Evolutionary conservation across 2,329 filamentous ascomycete genomes (phyloP).

Genomic region (Fusarium pilosicola): DNA sequence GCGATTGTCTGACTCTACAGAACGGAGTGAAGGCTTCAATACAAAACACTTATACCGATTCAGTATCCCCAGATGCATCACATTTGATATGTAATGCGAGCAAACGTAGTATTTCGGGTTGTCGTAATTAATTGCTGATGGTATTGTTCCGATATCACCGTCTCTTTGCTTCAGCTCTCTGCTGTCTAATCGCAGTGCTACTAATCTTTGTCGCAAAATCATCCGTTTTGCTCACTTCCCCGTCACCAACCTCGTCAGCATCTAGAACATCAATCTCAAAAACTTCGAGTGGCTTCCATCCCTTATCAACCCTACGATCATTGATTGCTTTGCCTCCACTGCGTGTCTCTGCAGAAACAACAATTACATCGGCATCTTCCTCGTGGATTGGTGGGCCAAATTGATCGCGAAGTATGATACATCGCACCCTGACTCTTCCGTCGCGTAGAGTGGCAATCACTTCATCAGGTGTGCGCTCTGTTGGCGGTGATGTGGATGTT

Average conservation of each 20-base stretch:
- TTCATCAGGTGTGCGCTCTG: slow-evolving; percentile 40
- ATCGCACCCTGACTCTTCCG: slow-evolving; percentile 73
- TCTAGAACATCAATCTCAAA: slow-evolving; percentile 93
- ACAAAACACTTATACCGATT: not conserved
- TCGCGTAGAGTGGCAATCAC: slow-evolving; percentile 64
- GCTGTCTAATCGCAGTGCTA: slow-evolving; percentile 59
- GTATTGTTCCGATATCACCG: not conserved
- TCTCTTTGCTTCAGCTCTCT: not conserved
- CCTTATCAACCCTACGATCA: slow-evolving; percentile 77
- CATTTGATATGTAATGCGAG: not conserved
- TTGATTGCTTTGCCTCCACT: slow-evolving; percentile 88
- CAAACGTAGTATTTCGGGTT: accelerated
- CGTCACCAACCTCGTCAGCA: slow-evolving; percentile 53
- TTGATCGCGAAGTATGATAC: slow-evolving; percentile 85
- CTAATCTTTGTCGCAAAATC: slow-evolving; percentile 72
- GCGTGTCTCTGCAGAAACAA: slow-evolving; percentile 89
- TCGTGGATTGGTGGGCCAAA: slow-evolving; percentile 93
- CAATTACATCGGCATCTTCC: slow-evolving; percentile 78
- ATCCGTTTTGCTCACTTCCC: slow-evolving; percentile 56
- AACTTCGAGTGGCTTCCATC: slow-evolving; percentile 79
- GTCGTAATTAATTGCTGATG: not conserved
- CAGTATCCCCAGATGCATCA: not conserved
- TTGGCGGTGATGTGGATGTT: slow-evolving; percentile 19
- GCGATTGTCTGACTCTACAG: not conserved
- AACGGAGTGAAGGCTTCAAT: not conserved